Evolutionary conservation across 2,329 filamentous ascomycete genomes (phyloP).

Genomic region (Macroventuria anomochaeta): DNA sequence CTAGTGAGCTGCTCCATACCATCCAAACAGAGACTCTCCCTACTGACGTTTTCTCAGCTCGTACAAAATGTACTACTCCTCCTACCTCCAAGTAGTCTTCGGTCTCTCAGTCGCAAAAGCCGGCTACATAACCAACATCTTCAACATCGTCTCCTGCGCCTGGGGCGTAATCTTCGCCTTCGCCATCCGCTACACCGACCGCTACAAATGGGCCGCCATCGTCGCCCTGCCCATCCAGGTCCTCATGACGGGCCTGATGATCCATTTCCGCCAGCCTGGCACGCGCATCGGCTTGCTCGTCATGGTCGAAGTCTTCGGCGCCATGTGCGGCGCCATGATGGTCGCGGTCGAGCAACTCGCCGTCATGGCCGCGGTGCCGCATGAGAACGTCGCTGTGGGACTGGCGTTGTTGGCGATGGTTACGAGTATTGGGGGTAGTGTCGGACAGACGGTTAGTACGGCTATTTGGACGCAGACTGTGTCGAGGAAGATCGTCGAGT

Average conservation of each 20-base stretch:
- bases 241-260: constrained; percentile 34
- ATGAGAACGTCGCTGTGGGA: constrained; percentile 24
- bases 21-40: too few relatives aligned
- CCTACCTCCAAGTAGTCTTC: constrained; percentile 49
- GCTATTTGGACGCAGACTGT: constrained; percentile 69
- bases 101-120: constrained; percentile 24
- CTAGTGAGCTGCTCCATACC: too few relatives aligned
- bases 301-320: constrained; percentile 38
- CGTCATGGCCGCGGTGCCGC: constrained; percentile 30
- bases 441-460: constrained; percentile 59
- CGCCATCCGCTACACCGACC: constrained; percentile 28
- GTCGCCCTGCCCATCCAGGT: constrained; percentile 32
- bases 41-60: constrained; percentile 21
- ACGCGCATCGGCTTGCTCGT: constrained; percentile 32
- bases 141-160: constrained; percentile 29
- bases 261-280: constrained; percentile 36
- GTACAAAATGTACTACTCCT: constrained; percentile 42
- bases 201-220: constrained; percentile 34
- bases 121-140: constrained; percentile 32
- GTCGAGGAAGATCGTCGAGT: constrained; percentile 35
- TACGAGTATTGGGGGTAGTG: constrained; percentile 56
- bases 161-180: constrained; percentile 28
- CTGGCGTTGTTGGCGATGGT: constrained; percentile 62
- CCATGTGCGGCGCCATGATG: constrained; percentile 30
- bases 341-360: constrained; percentile 29